Evolutionary conservation across 1,284 basidiomycete species (phyloP), one percentile per base, ranked within the genome.

Genomic region (Sanguinoderma infundibulare): DNA sequence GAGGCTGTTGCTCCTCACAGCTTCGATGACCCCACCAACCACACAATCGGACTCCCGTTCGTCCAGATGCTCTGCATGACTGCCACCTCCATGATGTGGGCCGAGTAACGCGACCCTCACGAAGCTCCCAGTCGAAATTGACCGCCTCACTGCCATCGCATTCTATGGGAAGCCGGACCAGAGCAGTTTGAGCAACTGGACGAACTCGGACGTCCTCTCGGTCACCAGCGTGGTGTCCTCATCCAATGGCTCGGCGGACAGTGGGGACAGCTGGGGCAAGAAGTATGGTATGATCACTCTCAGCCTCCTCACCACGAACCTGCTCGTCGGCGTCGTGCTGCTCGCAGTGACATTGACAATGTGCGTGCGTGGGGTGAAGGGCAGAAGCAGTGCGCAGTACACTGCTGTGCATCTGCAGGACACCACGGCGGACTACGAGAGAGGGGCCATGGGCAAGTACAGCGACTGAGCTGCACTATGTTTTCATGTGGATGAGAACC

Each of bases 1-100:
- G n/a, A n/a, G n/a, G n/a, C n/a, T n/a, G n/a, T n/a, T n/a, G n/a
- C n/a, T n/a, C n/a, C n/a, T n/a, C n/a, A n/a, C n/a, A n/a, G n/a
- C n/a, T n/a, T n/a, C n/a, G n/a, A n/a, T n/a, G n/a, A 70, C 35
- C 53, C 67, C 5, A 49, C 62, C 34, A 63, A 67, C 59, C 44
- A 47, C 32, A 66, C 65, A 12, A 44, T 52, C 55, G 73, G 68
- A 35, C 62, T 70, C 10, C 76, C 77, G 7, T 78, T 72, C 67
- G 68, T 78, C 50, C 73, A 74, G 67, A 64, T 78, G 62, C 53
- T 72, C 38, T 51, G 67, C 38, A 72, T 68, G n/a, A 72, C 71
- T 35, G 53, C 68, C 60, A 32, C 50, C 17, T 46, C 56, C 15
- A 34, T 58, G 3, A 71, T 71, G 39, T 55, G 57, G 44, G 44